Base-by-base conservation (phyloP, 148 eudicot species). In the Rhododendron mucronatum region DNA sequence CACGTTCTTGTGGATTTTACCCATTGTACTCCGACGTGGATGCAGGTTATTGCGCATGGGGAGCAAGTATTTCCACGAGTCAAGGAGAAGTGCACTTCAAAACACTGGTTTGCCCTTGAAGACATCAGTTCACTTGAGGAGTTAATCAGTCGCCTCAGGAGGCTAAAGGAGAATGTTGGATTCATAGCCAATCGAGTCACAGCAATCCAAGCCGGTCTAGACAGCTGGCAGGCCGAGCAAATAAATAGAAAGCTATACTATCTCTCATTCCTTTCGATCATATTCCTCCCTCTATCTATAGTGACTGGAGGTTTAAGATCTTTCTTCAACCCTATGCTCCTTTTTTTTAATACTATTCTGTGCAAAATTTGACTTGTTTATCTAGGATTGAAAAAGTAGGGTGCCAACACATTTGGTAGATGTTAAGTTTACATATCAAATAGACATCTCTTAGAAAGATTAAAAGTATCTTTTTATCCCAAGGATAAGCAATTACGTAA, bases 41-140 rank as follows among this genome's bases (percentile, higher is more conserved):
- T 84, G 83, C 87, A 96, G 99, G 97, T 91, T 78, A 95, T 97
- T 86, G 96, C 98, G 0, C 98, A 97, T 55, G 96, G 98, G 77
- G 99, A 97, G 88, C 98, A 97, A 90, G 98, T 97, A n/a, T 93
- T 97, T 89, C 97, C 98, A 12, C 93, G 98, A 51, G 96, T 95
- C 10, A 97, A 93, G 89, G 98, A 94, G 83, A 94, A 94, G 85
- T 93, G 98, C 51, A 88, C 94, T 13, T 89, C 93, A 14, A 97
- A 95, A 88, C 89, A 86, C 30, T 97, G 98, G 99, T 93, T 95
- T 86, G 89, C 91, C 35, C 89, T n/a, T 50, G 95, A 94, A 89
- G 98, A 95, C 86, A 65, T 91, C 8, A 89, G 65, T 82, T 89
- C 98, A 21, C 93, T 97, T 9, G 99, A 97, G 85, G 99, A 97